phyloP scores from a whole-genome alignment of 169 alveolate genomes.

The Cryptosporidium tyzzeri region DNA sequence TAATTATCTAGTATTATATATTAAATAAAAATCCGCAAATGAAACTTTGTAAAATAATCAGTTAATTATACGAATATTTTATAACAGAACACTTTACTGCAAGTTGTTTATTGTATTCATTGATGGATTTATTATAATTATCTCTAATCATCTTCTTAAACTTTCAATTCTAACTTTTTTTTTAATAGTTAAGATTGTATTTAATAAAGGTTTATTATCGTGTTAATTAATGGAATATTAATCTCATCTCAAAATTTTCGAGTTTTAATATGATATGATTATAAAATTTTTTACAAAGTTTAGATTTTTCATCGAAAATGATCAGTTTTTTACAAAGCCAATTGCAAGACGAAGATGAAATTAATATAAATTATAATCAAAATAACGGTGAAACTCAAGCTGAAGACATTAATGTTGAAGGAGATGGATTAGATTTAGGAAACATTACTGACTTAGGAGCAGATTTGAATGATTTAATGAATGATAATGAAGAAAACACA shows the following conservation, averaged over 20 bases:
- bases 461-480: constrained; percentile 24
- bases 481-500: constrained; percentile 42
- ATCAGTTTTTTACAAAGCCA: not conserved
- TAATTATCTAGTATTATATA: not conserved
- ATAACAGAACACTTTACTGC: not conserved
- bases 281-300: not conserved
- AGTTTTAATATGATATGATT: not conserved
- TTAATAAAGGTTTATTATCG: not conserved
- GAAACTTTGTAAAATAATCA: not conserved
- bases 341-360: not conserved
- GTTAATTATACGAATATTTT: not conserved
- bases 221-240: not conserved
- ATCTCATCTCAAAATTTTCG: not conserved
- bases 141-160: too few relatives aligned
- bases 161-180: not conserved
- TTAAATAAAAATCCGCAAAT: not conserved
- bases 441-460: constrained; percentile 7
- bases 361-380: not conserved
- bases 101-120: not conserved
- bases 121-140: not conserved
- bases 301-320: not conserved
- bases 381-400: not conserved
- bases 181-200: too few relatives aligned
- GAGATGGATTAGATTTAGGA: not conserved
- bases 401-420: not conserved